Evolutionary conservation across 2,329 filamentous ascomycete genomes (phyloP).

Genomic region (Fusarium sp.): DNA sequence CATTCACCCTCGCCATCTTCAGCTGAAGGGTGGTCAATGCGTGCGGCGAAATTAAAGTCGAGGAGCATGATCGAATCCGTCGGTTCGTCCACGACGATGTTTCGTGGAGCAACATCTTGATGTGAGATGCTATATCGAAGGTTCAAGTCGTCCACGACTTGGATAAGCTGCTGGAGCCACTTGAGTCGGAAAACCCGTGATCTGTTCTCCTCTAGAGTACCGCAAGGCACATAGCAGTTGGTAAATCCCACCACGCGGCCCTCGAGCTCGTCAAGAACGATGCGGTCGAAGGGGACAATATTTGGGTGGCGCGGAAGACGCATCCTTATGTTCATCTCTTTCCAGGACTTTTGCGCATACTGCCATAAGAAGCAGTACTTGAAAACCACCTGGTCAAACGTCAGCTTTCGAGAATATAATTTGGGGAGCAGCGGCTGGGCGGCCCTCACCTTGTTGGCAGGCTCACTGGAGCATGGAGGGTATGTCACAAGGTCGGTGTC

Average conservation of each 20-base stretch:
- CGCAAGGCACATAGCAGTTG: too few relatives aligned
- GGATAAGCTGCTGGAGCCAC: too few relatives aligned
- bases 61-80: conserved; percentile 51
- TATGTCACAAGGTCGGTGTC: conserved; percentile 45
- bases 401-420: conserved; percentile 1
- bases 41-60: conserved; percentile 50
- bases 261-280: too few relatives aligned
- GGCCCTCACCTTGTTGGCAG: conserved; percentile 20
- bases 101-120: conserved; percentile 54
- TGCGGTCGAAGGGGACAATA: too few relatives aligned
- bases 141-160: too few relatives aligned
- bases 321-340: conserved; percentile 50
- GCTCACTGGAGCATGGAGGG: conserved; percentile 10
- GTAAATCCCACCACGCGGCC: too few relatives aligned
- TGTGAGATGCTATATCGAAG: conserved; percentile 50
- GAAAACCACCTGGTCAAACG: conserved; percentile 38
- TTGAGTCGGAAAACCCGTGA: too few relatives aligned
- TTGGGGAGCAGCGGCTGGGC: neutral
- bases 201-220: too few relatives aligned
- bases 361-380: conserved; percentile 49
- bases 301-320: conserved; percentile 51
- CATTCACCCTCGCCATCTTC: neutral
- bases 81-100: conserved; percentile 51
- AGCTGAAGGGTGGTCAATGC: conserved; percentile 15
- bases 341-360: conserved; percentile 40